Evolutionary conservation across 805 yeast species (phyloP).

Genomic region (Candida rishiriensis): DNA sequence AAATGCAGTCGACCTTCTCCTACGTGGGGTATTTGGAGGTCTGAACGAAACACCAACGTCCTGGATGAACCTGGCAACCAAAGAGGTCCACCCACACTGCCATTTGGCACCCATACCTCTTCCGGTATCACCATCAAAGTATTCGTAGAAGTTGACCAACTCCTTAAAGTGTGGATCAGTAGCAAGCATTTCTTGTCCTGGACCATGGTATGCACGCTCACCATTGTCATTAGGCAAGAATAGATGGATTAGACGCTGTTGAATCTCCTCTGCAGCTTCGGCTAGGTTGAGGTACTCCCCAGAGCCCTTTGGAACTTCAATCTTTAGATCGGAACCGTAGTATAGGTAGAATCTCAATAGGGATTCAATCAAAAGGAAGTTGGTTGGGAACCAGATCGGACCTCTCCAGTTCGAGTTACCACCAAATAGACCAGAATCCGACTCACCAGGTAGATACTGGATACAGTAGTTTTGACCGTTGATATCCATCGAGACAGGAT

Average conservation of each 20-base stretch:
- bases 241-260: slow-evolving; percentile 75
- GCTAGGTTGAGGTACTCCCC: slow-evolving; percentile 75
- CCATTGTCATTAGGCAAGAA: slow-evolving; percentile 63
- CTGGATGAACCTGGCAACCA: slow-evolving; percentile 87
- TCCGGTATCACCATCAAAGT: slow-evolving; percentile 92
- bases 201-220: slow-evolving; percentile 75
- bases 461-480: slow-evolving; percentile 69
- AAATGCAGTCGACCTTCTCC: slow-evolving; percentile 20
- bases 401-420: slow-evolving; percentile 98
- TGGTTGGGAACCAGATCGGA: slow-evolving; percentile 95
- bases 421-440: slow-evolving; percentile 91
- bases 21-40: slow-evolving; percentile 35
- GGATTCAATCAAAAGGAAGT: slow-evolving; percentile 79
- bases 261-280: slow-evolving; percentile 85
- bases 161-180: slow-evolving; percentile 71
- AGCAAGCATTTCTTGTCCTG: slow-evolving; percentile 43
- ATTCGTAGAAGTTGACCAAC: slow-evolving; percentile 75
- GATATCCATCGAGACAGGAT: slow-evolving; percentile 83
- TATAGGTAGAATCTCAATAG: slow-evolving; percentile 82
- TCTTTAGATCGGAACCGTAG: slow-evolving; percentile 80
- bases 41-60: slow-evolving; percentile 76
- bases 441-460: slow-evolving; percentile 79
- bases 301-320: slow-evolving; percentile 84
- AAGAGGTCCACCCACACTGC: slow-evolving; percentile 95
- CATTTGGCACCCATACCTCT: slow-evolving; percentile 91